phyloP scores from a whole-genome alignment of 2,329 filamentous ascomycete species.

The Aspergillus nomiae region DNA sequence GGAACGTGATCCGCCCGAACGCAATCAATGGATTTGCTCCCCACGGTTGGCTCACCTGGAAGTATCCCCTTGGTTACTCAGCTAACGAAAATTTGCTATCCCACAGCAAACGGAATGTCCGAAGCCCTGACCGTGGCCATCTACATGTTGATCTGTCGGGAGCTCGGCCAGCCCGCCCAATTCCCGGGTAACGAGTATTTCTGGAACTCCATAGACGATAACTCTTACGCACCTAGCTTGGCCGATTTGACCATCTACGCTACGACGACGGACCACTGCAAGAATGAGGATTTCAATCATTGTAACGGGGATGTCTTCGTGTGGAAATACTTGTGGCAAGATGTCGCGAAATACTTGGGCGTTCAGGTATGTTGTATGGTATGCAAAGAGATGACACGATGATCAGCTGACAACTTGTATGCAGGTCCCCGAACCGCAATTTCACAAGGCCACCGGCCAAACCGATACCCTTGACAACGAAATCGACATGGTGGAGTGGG shows the following conservation, averaged over 20 bases:
- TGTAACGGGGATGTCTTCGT: conserved; percentile 32
- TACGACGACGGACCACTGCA: conserved; percentile 20
- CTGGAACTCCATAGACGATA: conserved; percentile 30
- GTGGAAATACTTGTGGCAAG: conserved; percentile 29
- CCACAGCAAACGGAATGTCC: conserved; percentile 31
- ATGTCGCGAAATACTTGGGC: conserved; percentile 25
- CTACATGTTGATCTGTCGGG: conserved; percentile 30
- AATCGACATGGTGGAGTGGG: conserved; percentile 27
- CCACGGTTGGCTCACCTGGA: conserved; percentile 17
- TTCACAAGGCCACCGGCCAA: conserved; percentile 17
- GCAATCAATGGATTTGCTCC: conserved; percentile 33
- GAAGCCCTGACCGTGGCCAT: conserved; percentile 29
- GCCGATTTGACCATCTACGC: conserved; percentile 31
- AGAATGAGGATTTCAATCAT: conserved; percentile 32
- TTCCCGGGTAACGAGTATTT: conserved; percentile 34
- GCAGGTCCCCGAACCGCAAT: conserved; percentile 16
- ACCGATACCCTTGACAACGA: conserved; percentile 16
- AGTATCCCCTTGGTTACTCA: not conserved
- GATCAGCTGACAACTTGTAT: not conserved
- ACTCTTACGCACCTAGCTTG: conserved; percentile 29
- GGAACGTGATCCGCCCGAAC: conserved; percentile 32
- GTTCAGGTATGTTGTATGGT: conserved; percentile 16
- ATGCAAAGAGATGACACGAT: not conserved
- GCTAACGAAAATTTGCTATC: not conserved
- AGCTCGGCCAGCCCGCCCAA: conserved; percentile 18